phyloP scores from a whole-genome alignment of 257 asterid species.

The Przewalskia tangutica region DNA sequence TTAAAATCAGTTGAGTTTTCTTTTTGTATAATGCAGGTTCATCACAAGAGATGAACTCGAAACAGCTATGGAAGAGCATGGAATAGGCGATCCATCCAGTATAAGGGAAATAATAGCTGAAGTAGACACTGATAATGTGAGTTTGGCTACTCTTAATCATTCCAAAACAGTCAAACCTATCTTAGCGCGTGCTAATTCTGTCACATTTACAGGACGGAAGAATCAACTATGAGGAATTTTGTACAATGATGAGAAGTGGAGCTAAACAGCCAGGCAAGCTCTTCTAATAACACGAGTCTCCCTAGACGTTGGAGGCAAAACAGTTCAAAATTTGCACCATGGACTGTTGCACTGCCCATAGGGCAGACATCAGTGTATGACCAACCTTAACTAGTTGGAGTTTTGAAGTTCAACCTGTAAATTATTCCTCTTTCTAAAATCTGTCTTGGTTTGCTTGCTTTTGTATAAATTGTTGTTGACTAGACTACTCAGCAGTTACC shows the following conservation, averaged over 20 bases:
- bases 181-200: background rate
- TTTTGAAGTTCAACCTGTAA: background rate
- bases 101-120: conserved; percentile 69
- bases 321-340: no score
- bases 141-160: conserved; percentile 3
- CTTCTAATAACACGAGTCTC: conserved; percentile 20
- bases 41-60: conserved; percentile 75
- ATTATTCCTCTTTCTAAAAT: background rate
- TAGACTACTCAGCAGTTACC: background rate
- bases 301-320: background rate
- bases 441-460: background rate
- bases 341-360: no score
- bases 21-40: conserved; percentile 26
- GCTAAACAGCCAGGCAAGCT: conserved; percentile 36
- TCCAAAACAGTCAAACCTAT: background rate
- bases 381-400: background rate
- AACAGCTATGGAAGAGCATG: conserved; percentile 66
- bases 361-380: no score
- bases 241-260: conserved; percentile 82
- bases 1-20: background rate
- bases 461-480: background rate
- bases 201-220: conserved; percentile 57
- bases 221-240: conserved; percentile 73
- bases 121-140: conserved; percentile 78
- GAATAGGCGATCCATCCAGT: conserved; percentile 52